Base-by-base conservation (phyloP, 202 grass and related monocot genomes). In the Dendrocalamus latiflorus region DNA sequence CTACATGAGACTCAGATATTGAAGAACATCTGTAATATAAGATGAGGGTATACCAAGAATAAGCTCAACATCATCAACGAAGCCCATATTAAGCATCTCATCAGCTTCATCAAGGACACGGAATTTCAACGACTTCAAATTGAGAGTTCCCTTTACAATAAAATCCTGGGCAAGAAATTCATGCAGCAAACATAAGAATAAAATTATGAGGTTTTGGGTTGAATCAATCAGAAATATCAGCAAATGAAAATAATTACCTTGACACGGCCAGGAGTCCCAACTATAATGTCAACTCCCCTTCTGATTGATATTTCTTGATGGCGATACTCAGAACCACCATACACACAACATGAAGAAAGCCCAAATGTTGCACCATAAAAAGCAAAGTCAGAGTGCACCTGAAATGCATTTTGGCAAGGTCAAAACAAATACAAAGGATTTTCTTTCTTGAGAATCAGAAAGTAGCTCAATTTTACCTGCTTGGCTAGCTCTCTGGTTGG, bases 11-110 rank as follows among this genome's bases (percentile, higher is more conserved):
- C 30, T 36, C 33, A 16, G 3, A 56, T 64, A 88, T 39, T 58
- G 15, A 65, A 57, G 64, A 77, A 60, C 2, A 53, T 59, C 2
- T 26, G 39, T 47, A 39, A 66, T 33, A 25, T 11, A 69, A 64
- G 17, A 79, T 50, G 59, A 34, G 36, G 37, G 3, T 65, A 68
- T 93, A 98, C 92, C 87, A 70, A 98, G 90, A 90, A 98, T 98
- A 82, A 93, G 92, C 68, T 98, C 95, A 1, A 98, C 95, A 75
- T 98, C 95, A 7, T 95, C 92, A 81, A 95, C 93, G 30, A 98
- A 98, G 6, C 95, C 95, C 95, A 98, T 98, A 73, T 93, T 98
- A 76, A 95, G 93, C 92, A 95, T 98, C 65, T 98, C 95, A 93
- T 98, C 95, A 85, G 95, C 95, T 88, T 95, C 95, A 59, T 98